phyloP scores from a whole-genome alignment of 495 filamentous ascomycete species.

The Tuber microsphaerosporum region DNA sequence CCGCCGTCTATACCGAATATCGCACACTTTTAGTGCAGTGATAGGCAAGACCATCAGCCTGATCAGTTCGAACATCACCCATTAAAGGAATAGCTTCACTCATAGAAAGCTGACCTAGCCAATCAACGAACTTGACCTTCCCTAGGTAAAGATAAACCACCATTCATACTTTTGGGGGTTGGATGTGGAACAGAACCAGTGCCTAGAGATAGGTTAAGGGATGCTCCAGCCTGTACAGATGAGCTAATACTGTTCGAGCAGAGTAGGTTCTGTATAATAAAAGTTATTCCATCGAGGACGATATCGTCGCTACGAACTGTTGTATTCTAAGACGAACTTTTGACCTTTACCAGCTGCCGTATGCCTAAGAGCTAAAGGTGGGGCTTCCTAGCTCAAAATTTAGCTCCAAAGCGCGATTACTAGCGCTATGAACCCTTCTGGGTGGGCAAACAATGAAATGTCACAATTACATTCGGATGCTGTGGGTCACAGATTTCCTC shows the following conservation, averaged over 20 bases:
- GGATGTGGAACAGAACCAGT: no score
- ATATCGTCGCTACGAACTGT: background rate
- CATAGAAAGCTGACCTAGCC: no score
- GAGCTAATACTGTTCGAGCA: background rate
- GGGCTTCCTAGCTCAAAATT: background rate
- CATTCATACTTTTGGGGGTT: no score
- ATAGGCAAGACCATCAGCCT: no score
- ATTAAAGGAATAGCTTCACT: no score
- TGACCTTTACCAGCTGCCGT: background rate
- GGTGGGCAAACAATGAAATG: background rate
- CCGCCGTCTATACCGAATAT: background rate
- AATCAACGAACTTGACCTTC: no score
- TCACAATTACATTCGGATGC: background rate
- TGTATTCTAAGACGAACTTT: background rate
- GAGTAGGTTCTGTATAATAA: background rate
- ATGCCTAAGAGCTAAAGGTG: background rate
- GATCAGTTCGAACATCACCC: no score
- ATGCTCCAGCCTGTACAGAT: background rate
- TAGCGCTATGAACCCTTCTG: background rate
- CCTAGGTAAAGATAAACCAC: no score
- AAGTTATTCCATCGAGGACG: no score
- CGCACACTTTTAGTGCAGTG: no score
- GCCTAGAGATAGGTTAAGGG: no score
- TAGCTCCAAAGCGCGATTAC: background rate
- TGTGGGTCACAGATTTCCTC: background rate